phyloP scores from a whole-genome alignment of 2,329 filamentous ascomycete genomes.

The Bipolaris oryzae region DNA sequence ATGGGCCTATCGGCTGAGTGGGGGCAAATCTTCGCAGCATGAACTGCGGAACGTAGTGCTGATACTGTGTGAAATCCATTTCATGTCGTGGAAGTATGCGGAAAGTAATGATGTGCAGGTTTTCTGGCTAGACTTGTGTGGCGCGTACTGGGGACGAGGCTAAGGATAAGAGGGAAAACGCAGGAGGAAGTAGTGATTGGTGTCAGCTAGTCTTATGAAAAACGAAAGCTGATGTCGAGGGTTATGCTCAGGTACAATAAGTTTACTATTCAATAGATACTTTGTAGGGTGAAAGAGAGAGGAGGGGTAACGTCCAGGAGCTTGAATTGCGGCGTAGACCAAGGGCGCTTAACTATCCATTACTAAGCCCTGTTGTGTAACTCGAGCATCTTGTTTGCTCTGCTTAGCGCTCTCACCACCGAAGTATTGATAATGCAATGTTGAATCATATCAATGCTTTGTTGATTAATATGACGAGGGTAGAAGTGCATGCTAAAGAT shows the following conservation, averaged over 20 bases:
- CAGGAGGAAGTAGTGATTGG: not conserved
- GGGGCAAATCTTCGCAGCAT: slow-evolving; percentile 44
- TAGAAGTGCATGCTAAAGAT: no score
- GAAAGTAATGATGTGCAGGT: not conserved
- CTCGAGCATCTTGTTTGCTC: not conserved
- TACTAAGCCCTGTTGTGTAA: not conserved
- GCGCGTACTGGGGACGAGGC: not conserved
- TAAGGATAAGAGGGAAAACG: not conserved
- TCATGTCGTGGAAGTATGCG: not conserved
- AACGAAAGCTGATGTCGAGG: not conserved
- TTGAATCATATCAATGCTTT: not conserved
- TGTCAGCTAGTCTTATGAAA: not conserved
- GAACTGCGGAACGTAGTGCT: slow-evolving; percentile 48
- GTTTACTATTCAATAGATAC: not conserved
- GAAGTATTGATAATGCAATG: not conserved
- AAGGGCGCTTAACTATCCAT: not conserved
- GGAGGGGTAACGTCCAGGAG: not conserved
- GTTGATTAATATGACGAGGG: no score
- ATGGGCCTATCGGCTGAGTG: not conserved
- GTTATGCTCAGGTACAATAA: not conserved
- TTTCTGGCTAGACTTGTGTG: not conserved
- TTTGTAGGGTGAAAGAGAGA: not conserved
- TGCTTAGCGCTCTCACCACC: not conserved
- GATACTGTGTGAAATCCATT: slow-evolving; percentile 28
- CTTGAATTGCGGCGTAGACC: not conserved